A percentile compares a stretch with the other conserved stretches of the same genome.
Evolutionary conservation across 2,329 filamentous ascomycete genomes (phyloP).

Genomic region (Sphaerulina musiva): DNA sequence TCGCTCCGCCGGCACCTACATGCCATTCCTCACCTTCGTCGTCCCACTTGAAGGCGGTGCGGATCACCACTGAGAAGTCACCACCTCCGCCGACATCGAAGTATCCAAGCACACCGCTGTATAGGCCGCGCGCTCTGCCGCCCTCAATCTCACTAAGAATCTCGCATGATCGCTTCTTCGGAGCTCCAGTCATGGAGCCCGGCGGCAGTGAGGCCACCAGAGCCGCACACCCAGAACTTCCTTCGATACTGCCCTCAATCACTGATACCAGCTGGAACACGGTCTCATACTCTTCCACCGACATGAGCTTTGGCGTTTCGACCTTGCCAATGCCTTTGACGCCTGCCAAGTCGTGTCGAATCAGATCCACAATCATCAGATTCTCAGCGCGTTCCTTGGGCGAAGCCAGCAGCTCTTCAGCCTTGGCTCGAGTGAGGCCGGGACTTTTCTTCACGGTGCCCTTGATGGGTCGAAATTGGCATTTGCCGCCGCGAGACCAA

Average conservation of each 20-base stretch:
- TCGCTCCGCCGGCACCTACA: slow-evolving; percentile 82
- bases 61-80: slow-evolving; percentile 87
- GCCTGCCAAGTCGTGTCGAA: slow-evolving; percentile 87
- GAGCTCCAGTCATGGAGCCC: slow-evolving; percentile 93
- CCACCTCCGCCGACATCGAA: slow-evolving; percentile 77
- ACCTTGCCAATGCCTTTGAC: slow-evolving; percentile 54
- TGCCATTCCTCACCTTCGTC: slow-evolving; percentile 61
- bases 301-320: slow-evolving; percentile 67
- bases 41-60: slow-evolving; percentile 70
- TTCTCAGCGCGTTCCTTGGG: slow-evolving; percentile 94
- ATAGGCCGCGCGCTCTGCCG: slow-evolving; percentile 61
- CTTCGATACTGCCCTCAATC: slow-evolving; percentile 62
- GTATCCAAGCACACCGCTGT: slow-evolving; percentile 85
- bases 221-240: slow-evolving; percentile 62
- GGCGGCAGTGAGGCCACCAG: slow-evolving; percentile 74
- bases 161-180: slow-evolving; percentile 87
- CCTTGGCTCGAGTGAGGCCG: slow-evolving; percentile 62
- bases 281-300: slow-evolving; percentile 82
- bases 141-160: slow-evolving; percentile 65
- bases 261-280: slow-evolving; percentile 90
- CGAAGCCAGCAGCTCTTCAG: slow-evolving; percentile 64
- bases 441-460: slow-evolving; percentile 80
- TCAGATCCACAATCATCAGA: slow-evolving; percentile 94
- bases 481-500: slow-evolving; percentile 55
- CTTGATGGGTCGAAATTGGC: slow-evolving; percentile 89